Evolutionary conservation across 768 basidiomycete species (phyloP), one percentile per base, ranked within the genome.

Genomic region (Chalciporus pseudorubinellus): DNA sequence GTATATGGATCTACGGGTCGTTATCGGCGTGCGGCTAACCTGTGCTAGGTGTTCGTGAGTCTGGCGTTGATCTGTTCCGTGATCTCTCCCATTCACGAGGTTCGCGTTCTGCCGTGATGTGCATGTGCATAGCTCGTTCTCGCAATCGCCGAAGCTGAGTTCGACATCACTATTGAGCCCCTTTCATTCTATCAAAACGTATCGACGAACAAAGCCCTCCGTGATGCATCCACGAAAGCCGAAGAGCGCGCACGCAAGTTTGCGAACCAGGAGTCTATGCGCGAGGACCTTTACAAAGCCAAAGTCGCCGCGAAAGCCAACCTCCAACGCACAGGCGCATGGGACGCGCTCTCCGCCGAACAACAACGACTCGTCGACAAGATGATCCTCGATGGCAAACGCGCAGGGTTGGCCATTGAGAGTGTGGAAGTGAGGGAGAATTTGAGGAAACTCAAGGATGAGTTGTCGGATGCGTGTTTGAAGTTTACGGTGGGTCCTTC

Each of bases 171-270:
- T 24, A 65, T 74, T 8, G 86, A 88, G 53, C 85, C 85, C 0
- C 74, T 90, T 18, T 69, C 75, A 0, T 94, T 95, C 70, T 88
- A 92, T 62, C 87, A 91, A 66, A 88, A 92, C 58, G 89, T 93
- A 22, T 87, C 89, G 22, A 73, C 83, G 1, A 73, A 76, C 49
- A 84, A 90, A 64, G 81, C 78, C 39, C 77, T 94, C n/a, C 81
- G 92, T 1, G 91, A 93, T 63, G 88, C 89, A 1, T 85, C 88
- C 4, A 89, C 82, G 49, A 78, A 79, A 36, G 85, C 86, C 3
- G 88, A 92, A 64, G 77, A 80, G n/a, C 72, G 81, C 28, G 71
- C 84, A 16, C 82, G 85, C 49, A 82, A 90, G 57, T 92, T 81
- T 57, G 73, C 74, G 21, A 87, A 92, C 48, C 88, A 93, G 62